Base-by-base conservation (phyloP, 1,284 basidiomycete species). In the Pascua guehoae region DNA sequence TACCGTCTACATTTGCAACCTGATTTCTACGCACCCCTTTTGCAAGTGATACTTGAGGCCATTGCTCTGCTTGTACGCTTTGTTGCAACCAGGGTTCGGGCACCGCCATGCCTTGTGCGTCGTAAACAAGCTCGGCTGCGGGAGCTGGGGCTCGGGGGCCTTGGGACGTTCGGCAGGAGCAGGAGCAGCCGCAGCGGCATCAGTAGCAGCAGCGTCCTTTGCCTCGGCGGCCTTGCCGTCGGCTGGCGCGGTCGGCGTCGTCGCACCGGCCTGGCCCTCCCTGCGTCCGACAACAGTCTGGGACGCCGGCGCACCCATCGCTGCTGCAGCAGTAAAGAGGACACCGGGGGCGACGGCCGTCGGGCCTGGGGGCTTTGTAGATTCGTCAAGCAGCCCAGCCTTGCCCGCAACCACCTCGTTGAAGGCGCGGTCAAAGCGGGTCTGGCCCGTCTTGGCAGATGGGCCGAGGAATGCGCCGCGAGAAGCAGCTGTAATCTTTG, bases 51-150 rank as follows among this genome's bases (percentile, higher is more conserved):
- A 98, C 81, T 98, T 98, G 68, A 98, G 82, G 1, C 89, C 89
- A 71, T 91, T 91, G 60, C 91, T 92, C 79, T 98, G 95, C 82
- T 98, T 98, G 83, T 98, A 98, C 47, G 86, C 87, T 83, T 98
- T 98, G 81, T 93, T 94, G 81, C 95, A 98, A 56, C 96, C 95
- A 0, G 90, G 88, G 67, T 95, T 95, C 14, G 92, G 92, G 81
- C 95, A 98, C 63, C 88, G 85, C 86, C 95, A 98, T 0, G 95
- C 95, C 77, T 97, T 97, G 64, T 82, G 79, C 51, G 72, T 72
- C 9, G 71, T 70, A 83, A 86, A 74, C 46, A 73, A 62, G 54
- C 70, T 74, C 3, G 76, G 74, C 51, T 68, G 67, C 11, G 72
- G 71, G 15, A 75, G 57, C 45, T 66, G 59, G 12, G 71, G 59